Conservation (phyloP, 1,284 basidiomycete species). For the Ganoderma multipileum region DNA sequence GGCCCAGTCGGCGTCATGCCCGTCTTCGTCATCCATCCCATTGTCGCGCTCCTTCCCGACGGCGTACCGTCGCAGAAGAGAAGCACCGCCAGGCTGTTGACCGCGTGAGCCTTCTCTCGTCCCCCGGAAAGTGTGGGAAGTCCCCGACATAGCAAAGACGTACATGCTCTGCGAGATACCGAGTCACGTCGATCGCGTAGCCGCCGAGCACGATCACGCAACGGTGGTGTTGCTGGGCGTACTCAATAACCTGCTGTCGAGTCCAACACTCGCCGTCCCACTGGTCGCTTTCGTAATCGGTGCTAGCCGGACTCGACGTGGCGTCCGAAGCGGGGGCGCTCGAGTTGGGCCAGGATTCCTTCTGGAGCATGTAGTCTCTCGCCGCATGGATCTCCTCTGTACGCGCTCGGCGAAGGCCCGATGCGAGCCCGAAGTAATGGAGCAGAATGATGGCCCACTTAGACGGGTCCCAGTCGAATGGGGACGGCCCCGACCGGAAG, state of each 20-base stretch:
- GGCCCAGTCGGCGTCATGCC: constrained; percentile 63
- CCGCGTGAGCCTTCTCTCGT: neutral
- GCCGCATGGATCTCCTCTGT: constrained; percentile 66
- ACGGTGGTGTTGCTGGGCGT: constrained; percentile 42
- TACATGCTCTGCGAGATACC: constrained; percentile 75
- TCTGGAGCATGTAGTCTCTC: constrained; percentile 59
- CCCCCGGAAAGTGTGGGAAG: constrained; percentile 8
- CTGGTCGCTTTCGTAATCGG: constrained; percentile 29
- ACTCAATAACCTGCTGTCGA: constrained; percentile 43
- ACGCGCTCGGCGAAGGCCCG: constrained; percentile 60
- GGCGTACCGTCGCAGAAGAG: constrained; percentile 55
- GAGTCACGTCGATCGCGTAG: constrained; percentile 68
- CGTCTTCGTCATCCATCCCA: neutral
- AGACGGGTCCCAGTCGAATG: constrained; percentile 79
- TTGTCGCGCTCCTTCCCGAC: constrained; percentile 36
- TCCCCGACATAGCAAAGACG: constrained; percentile 34
- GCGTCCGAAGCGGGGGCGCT: neutral
- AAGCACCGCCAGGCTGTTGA: constrained; percentile 60
- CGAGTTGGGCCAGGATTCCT: constrained; percentile 32
- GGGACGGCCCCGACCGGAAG: constrained; percentile 68
- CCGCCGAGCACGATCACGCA: constrained; percentile 68
- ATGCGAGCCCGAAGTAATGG: constrained; percentile 59
- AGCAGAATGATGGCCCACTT: constrained; percentile 78
- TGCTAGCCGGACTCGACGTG: neutral
- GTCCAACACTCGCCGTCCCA: constrained; percentile 54